These are phyloP conservation scores for Acacia concinna DNA, from an alignment of 331 rosid genomes.

Conservation along the genomic window DNA sequence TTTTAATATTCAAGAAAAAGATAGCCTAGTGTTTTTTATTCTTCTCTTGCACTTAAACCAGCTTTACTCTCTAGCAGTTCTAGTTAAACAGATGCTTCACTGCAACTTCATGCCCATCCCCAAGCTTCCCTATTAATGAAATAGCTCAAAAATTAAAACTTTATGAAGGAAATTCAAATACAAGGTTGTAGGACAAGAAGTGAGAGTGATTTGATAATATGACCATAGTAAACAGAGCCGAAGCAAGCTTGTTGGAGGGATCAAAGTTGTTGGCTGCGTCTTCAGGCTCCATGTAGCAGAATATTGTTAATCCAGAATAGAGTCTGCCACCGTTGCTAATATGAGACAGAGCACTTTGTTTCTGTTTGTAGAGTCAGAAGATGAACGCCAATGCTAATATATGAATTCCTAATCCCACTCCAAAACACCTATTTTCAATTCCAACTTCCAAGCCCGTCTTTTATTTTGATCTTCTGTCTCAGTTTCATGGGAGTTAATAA, in stretches of 20 bases:
- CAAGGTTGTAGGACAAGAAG: background rate
- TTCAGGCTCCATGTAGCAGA: constrained; percentile 55
- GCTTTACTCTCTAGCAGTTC: constrained; percentile 42
- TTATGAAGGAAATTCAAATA: no score
- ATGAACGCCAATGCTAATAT: no score
- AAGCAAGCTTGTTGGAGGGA: constrained; percentile 49
- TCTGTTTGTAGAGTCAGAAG: no score
- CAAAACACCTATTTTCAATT: background rate
- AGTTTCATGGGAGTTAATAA: no score
- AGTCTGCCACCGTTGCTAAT: background rate
- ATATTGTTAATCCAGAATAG: constrained; percentile 43
- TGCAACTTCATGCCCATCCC: constrained; percentile 76
- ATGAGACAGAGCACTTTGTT: no score
- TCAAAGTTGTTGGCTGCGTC: constrained; percentile 65
- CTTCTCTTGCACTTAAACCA: no score
- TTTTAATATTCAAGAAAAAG: no score
- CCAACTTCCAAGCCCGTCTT: no score
- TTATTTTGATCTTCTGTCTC: no score
- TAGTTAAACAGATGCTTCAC: constrained; percentile 66
- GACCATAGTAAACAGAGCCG: constrained; percentile 51
- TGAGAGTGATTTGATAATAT: background rate
- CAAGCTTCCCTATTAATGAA: constrained; percentile 46
- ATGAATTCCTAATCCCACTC: background rate
- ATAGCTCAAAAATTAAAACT: no score
- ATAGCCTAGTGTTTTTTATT: no score